Conservation (phyloP, 768 basidiomycete species). For the Macrolepiota dolichaula region DNA sequence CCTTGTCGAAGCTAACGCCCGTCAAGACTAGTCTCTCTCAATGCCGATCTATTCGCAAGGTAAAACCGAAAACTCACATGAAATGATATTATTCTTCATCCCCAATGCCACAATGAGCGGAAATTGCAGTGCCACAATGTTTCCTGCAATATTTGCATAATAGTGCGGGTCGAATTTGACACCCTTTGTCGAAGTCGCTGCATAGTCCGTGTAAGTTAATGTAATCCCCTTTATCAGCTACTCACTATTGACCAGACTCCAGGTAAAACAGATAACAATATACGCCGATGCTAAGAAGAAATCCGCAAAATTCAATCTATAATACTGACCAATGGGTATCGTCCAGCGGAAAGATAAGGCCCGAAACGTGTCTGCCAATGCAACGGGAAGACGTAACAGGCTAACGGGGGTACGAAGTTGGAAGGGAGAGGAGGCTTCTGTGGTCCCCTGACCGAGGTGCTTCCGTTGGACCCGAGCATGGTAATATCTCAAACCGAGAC, state of each 20-base stretch:
- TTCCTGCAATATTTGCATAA: conserved; percentile 38
- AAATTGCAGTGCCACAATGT: conserved; percentile 45
- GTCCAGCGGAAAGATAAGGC: conserved; percentile 34
- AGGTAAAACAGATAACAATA: conserved; percentile 31
- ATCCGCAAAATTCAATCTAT: conserved; percentile 39
- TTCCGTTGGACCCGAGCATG: conserved; percentile 11
- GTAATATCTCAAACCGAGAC: conserved; percentile 19
- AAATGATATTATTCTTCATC: conserved; percentile 54
- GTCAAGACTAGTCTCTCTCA: conserved; percentile 38
- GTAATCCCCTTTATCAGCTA: not conserved
- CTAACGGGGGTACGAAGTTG: conserved; percentile 6
- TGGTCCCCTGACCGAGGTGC: not conserved
- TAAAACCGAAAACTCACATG: conserved; percentile 20
- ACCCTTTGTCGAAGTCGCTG: conserved; percentile 31
- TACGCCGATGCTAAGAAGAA: conserved; percentile 34
- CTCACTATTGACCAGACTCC: conserved; percentile 38
- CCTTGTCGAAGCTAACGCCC: conserved; percentile 46
- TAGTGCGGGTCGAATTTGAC: conserved; percentile 32
- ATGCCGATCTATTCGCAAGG: not conserved
- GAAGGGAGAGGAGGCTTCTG: conserved; percentile 1
- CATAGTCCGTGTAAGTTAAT: not conserved
- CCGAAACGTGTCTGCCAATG: conserved; percentile 30
- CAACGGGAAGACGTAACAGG: conserved; percentile 27
- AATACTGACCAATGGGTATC: conserved; percentile 30
- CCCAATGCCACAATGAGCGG: conserved; percentile 57